Conservation (phyloP, 345 rosid species). For the Populus simonii region DNA sequence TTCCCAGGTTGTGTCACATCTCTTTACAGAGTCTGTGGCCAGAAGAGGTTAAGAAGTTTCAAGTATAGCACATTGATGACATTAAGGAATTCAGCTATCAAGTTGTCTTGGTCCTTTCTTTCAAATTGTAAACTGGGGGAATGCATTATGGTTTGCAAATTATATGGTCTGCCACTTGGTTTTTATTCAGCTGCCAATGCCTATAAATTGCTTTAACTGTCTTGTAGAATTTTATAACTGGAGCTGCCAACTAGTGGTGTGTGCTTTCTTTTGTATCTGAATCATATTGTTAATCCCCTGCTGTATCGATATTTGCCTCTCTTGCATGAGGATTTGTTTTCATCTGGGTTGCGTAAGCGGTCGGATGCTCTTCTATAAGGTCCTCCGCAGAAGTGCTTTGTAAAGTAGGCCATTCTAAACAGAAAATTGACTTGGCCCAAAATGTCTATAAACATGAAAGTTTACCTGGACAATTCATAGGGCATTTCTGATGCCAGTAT, state of each 20-base stretch:
- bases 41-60: background rate
- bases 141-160: conserved; percentile 3
- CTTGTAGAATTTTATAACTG: background rate
- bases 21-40: background rate
- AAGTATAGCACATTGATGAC: background rate
- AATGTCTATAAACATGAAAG: background rate
- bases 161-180: background rate
- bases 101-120: background rate
- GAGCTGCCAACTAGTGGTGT: background rate
- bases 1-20: background rate
- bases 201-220: background rate
- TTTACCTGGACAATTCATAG: too few species aligned
- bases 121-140: background rate
- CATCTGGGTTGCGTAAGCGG: conserved; percentile 92
- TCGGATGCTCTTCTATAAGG: conserved; percentile 98
- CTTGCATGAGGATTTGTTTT: conserved; percentile 89
- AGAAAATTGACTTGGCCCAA: background rate
- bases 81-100: background rate
- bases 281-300: conserved; percentile 2
- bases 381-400: conserved; percentile 43
- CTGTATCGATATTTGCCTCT: conserved; percentile 61
- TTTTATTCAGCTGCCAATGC: background rate
- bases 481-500: too few species aligned
- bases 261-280: background rate
- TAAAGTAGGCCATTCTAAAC: background rate